Evolutionary conservation across 768 basidiomycete species (phyloP).

Genomic region (Floccularia luteovirens): DNA sequence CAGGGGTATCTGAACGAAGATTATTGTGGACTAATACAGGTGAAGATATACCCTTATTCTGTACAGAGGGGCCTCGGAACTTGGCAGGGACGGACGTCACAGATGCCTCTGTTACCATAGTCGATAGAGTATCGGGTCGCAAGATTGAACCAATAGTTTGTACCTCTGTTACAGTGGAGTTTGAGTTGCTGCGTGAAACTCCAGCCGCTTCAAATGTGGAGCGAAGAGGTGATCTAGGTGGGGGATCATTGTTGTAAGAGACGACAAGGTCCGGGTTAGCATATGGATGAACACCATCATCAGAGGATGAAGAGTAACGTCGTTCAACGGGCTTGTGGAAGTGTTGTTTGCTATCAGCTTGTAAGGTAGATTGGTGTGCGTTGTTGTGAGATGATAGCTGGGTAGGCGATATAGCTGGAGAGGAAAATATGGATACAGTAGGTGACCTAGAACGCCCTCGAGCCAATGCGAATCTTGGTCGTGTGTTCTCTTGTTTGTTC

Average conservation of each 20-base stretch:
- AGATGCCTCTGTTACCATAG: slow-evolving; percentile 27
- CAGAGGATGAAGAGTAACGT: slow-evolving; percentile 14
- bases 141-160: slow-evolving; percentile 16
- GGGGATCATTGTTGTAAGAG: slow-evolving; percentile 24
- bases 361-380: slow-evolving; percentile 1
- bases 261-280: slow-evolving; percentile 68
- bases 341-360: slow-evolving; percentile 5
- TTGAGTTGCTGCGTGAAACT: slow-evolving; percentile 42
- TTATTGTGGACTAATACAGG: slow-evolving; percentile 35
- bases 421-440: slow-evolving; percentile 17
- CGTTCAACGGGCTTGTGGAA: slow-evolving; percentile 3
- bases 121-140: slow-evolving; percentile 24
- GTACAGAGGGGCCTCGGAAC: slow-evolving; percentile 26
- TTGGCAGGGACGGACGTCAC: slow-evolving; percentile 17
- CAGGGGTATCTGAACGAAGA: slow-evolving; percentile 14
- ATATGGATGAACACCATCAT: slow-evolving; percentile 59
- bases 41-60: slow-evolving; percentile 48
- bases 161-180: slow-evolving; percentile 42
- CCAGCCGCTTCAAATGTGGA: slow-evolving; percentile 17
- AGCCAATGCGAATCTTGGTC: slow-evolving; percentile 36
- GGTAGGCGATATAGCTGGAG: slow-evolving; percentile 20
- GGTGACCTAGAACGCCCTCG: slow-evolving; percentile 27
- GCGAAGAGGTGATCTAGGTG: slow-evolving; percentile 18
- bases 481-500: slow-evolving; percentile 25
- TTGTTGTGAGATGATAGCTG: slow-evolving; percentile 11